Evolutionary conservation across 129 eudicot genomes (phyloP).

Genomic region (Arctium lappa): DNA sequence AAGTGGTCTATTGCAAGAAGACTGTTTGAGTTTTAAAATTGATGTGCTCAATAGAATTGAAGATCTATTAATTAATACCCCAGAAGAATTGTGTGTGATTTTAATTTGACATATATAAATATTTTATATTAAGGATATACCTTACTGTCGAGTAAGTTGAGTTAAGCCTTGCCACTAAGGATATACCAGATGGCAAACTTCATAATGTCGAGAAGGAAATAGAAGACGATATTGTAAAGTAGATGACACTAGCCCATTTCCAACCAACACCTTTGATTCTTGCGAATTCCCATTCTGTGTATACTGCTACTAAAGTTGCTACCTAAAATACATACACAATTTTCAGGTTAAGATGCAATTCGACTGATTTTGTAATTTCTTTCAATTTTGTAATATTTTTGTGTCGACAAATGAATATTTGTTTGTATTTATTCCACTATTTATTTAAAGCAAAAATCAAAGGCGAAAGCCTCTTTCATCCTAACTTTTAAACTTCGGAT

Average conservation of each 20-base stretch:
- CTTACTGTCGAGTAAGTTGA: slow-evolving; percentile 74
- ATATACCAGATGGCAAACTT: slow-evolving; percentile 77
- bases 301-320: slow-evolving; percentile 83
- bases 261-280: slow-evolving; percentile 81
- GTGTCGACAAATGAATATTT: no score
- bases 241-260: slow-evolving; percentile 98
- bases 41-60: no score
- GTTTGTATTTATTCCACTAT: no score
- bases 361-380: no score
- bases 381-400: no score
- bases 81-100: not conserved
- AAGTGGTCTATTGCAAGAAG: slow-evolving; percentile 42
- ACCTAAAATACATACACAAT: slow-evolving; percentile 45
- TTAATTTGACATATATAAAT: not conserved
- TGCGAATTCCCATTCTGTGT: slow-evolving; percentile 81
- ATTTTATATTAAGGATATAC: slow-evolving; percentile 23
- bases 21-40: no score
- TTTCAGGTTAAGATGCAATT: slow-evolving; percentile 2
- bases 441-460: no score
- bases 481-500: no score
- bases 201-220: slow-evolving; percentile 76
- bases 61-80: no score
- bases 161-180: slow-evolving; percentile 94
- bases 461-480: no score
- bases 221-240: slow-evolving; percentile 78